Base-by-base conservation (phyloP, 306 rosid species). In the Fragaria iinumae region DNA sequence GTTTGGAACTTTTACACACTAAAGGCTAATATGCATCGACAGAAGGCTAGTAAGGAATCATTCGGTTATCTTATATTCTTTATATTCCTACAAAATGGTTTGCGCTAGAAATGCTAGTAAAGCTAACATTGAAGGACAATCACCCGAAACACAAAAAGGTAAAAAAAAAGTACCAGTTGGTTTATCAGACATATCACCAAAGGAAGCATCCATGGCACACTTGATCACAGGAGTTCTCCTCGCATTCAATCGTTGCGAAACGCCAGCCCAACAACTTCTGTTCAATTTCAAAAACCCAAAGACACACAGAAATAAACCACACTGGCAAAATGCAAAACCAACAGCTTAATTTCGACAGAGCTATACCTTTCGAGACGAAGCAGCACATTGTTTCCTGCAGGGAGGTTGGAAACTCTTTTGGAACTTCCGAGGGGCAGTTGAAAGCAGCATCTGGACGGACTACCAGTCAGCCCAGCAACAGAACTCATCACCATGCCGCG, bases 201-300 rank as follows among this genome's bases (percentile, higher is more conserved):
- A 87, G 50, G 97, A 95, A 82, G 97, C 96, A 84, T 95, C 97
- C 91, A 83, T 87, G 45, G 97, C 88, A 81, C 91, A 79, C 87
- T 76, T 90, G 73, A 90, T 81, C 83, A 83, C 66, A 14, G 67
- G 86, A 81, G 77, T 53, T 69, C 34, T 83, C 41, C 50, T 81
- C 6, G 67, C 50, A 73, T 80, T 74, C 77, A 73, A 62, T 72
- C 81, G 78, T 65, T 75, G 78, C 6, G 81, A 29, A 75, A 84
- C 73, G 57, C 86, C 83, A 72, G 23, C 67, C 84, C 67, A 66
- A 74, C 66, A 66, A 79, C 73, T 74, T 73, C 86, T 80, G 84
- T 34, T 17, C 18, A 29, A 52, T 60, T 23, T 11, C 47, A 73
- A 49, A 49, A 71, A 70, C 36, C 34, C 34, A 32, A 49, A 25